These are phyloP conservation scores for Nymphaea thermarum DNA, from an alignment of 164 flowering plant genomes.

Conservation along the genomic window DNA sequence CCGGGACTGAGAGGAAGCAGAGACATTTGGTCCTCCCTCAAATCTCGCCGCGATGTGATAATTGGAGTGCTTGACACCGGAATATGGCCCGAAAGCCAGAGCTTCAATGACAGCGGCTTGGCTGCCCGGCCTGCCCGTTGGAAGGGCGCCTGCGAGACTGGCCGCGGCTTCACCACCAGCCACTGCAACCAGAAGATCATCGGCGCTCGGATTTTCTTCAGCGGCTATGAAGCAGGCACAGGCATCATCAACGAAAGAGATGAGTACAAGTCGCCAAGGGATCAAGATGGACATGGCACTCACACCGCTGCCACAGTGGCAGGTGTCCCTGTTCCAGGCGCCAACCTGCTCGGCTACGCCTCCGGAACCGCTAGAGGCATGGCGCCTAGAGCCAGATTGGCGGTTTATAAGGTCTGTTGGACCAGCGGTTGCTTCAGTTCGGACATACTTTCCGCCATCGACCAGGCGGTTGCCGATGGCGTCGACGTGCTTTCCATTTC, in stretches of 20 bases:
- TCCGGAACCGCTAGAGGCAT: conserved; percentile 82
- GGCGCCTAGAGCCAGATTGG: conserved; percentile 62
- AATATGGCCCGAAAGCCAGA: conserved; percentile 75
- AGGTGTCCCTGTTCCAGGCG: conserved; percentile 43
- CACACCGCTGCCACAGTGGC: conserved; percentile 86
- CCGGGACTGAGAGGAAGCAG: not conserved
- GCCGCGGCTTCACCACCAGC: conserved; percentile 30
- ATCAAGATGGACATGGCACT: conserved; percentile 78
- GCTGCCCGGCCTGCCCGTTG: conserved; percentile 37
- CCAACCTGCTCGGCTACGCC: conserved; percentile 73
- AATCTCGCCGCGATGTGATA: conserved; percentile 40
- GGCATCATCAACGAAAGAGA: conserved; percentile 6
- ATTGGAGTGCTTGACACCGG: conserved; percentile 89
- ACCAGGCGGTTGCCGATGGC: conserved; percentile 57
- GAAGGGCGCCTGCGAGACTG: conserved; percentile 56
- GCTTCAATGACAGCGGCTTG: conserved; percentile 68
- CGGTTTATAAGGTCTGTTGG: conserved; percentile 80
- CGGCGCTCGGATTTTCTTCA: conserved; percentile 65
- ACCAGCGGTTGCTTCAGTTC: conserved; percentile 59
- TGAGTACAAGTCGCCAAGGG: conserved; percentile 45
- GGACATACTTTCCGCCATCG: conserved; percentile 79
- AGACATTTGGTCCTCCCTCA: conserved; percentile 27
- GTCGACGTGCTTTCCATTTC: conserved; percentile 80
- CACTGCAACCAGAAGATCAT: conserved; percentile 70
- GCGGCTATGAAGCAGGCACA: conserved; percentile 45